Evolutionary conservation across 805 yeast species (phyloP).

Genomic region (Komagataella populi): DNA sequence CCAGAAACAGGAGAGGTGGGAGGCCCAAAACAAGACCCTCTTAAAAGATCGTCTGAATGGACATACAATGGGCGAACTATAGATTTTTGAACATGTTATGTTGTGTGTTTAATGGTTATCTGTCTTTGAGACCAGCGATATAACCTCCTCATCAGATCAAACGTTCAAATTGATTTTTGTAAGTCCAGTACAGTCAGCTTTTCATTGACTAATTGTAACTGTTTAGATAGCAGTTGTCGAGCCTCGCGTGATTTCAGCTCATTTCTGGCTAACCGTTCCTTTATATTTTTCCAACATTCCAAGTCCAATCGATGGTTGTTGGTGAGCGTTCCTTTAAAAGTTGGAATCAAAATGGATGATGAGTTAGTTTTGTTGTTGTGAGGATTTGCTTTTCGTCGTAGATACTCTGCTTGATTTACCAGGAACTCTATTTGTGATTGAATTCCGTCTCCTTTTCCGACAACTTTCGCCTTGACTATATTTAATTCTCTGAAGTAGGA

Average conservation of each 20-base stretch:
- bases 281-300: neutral
- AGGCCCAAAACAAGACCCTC: constrained; percentile 96
- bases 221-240: neutral
- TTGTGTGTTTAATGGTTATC: neutral
- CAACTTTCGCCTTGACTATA: constrained; percentile 5
- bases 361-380: neutral
- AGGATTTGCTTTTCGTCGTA: constrained; percentile 6
- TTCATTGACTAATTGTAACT: neutral
- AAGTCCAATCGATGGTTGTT: neutral
- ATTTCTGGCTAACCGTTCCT: neutral
- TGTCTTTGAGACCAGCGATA: neutral
- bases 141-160: neutral
- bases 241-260: neutral
- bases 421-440: neutral
- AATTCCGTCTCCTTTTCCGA: constrained; percentile 9
- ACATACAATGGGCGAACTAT: constrained; percentile 94
- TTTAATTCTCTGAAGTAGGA: constrained; percentile 12
- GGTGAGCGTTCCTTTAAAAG: neutral
- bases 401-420: constrained; percentile 3
- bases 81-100: constrained; percentile 44
- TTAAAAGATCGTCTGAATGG: constrained; percentile 76
- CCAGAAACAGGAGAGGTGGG: constrained; percentile 93
- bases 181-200: neutral
- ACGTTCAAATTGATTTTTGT: neutral
- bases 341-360: neutral